Evolutionary conservation across 2,329 filamentous ascomycete genomes (phyloP).

Genomic region (Claviceps lovelessii): DNA sequence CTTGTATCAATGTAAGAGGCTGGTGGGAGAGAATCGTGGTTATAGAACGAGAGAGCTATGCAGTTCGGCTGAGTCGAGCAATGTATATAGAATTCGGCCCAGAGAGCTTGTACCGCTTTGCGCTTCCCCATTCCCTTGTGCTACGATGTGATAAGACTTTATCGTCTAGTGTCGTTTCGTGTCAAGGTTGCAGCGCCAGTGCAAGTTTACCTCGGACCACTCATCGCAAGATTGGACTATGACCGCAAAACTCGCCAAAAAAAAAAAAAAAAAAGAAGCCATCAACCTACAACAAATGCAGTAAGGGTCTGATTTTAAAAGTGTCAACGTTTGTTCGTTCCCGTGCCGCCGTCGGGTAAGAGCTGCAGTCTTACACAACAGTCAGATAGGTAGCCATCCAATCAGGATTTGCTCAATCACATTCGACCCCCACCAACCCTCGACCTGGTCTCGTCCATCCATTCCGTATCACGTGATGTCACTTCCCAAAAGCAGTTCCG

Average conservation of each 20-base stretch:
- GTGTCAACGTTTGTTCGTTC: background rate
- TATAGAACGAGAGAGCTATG: background rate
- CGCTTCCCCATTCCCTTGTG: background rate
- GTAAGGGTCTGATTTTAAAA: background rate
- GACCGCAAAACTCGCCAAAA: no score
- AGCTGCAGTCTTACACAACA: no score
- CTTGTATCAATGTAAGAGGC: background rate
- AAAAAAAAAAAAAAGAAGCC: no score
- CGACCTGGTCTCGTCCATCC: background rate
- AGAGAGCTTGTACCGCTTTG: background rate
- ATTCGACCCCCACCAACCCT: background rate
- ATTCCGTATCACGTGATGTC: conserved; percentile 7
- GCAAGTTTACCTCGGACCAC: no score
- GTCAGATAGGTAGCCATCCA: no score
- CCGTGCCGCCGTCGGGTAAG: background rate
- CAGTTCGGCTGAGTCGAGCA: background rate
- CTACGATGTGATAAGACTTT: background rate
- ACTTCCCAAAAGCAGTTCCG: conserved; percentile 12
- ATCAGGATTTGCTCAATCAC: conserved; percentile 2
- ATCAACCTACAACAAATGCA: background rate
- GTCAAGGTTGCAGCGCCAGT: background rate
- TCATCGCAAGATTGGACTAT: no score
- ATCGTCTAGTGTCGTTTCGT: background rate
- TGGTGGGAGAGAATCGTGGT: background rate
- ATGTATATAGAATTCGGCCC: background rate